Evolutionary conservation across 306 rosid genomes (phyloP), one percentile per base, ranked within the genome.

Genomic region (Oxytropis ochrocephala): DNA sequence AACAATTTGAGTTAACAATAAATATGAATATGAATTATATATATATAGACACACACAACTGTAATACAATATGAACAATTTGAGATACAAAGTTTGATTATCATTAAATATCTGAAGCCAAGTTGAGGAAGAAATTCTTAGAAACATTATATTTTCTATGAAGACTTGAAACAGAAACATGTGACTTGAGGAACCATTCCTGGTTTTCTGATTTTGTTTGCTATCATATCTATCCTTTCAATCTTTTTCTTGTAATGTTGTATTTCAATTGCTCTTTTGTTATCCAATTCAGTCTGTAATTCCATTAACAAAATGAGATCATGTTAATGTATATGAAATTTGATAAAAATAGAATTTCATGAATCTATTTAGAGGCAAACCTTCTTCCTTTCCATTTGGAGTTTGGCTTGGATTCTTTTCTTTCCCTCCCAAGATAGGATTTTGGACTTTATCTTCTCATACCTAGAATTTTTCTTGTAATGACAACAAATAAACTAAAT

Each of bases 381-480:
- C 92, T 84, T 79, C 68, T 65, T 89, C 60, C 50, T 85, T 75
- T 92, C 92, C 84, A 71, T 68, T 12, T 85, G 84, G 36, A 51
- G 53, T 78, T 85, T 87, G 10, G 79, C 87, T 67, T 76, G 75
- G 82, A 58, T 79, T 61, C 85, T 92, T 72, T 78, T 85, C 85
- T 92, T 74, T 30, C 74, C 79, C 74, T 92, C 97, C 97, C 95
- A 92, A 1, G 65, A 69, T 58, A 76, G 72, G 69, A 87, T 87
- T 18, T 75, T 49, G 72, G 83, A 73, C 79, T 78, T 82, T 11
- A 68, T 70, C 69, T 79, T 85, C 67, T 84, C 90, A 73, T 84
- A 82, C 86, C 96, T 92, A 38, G 83, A 54, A 75, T 21, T 70
- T 57, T 48, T 12, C 46, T 74, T 42, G 18, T 71, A 71, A 29